Evolutionary conservation across 805 yeast species (phyloP).

Genomic region (Candida suzukii): DNA sequence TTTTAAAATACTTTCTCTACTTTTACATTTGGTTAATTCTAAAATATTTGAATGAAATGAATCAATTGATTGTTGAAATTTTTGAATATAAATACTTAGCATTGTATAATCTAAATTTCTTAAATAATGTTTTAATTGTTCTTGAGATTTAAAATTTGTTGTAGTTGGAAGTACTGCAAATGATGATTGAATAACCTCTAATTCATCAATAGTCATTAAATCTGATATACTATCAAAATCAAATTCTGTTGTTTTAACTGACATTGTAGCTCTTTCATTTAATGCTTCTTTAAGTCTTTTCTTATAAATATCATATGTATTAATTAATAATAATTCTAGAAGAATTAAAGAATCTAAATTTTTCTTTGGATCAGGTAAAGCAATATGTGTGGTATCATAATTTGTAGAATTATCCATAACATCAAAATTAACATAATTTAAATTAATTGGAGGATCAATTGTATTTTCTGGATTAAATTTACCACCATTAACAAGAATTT

Average conservation of each 20-base stretch:
- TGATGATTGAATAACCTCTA: no score
- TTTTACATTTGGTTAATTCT: conserved; percentile 16
- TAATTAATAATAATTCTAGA: conserved; percentile 20
- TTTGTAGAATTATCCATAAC: conserved; percentile 26
- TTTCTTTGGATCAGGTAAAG: conserved; percentile 21
- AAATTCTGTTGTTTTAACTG: conserved; percentile 8
- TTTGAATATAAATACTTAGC: conserved; percentile 16
- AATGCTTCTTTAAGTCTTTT: conserved; percentile 19
- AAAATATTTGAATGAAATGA: conserved; percentile 17
- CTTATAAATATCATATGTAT: conserved; percentile 20
- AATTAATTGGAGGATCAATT: conserved; percentile 32
- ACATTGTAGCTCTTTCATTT: conserved; percentile 10
- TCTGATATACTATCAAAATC: conserved; percentile 11
- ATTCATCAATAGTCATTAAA: conserved; percentile 10
- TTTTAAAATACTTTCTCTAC: conserved; percentile 10
- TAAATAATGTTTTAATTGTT: conserved; percentile 11
- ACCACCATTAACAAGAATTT: conserved; percentile 27
- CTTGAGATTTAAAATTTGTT: conserved; percentile 13
- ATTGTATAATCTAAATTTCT: conserved; percentile 17
- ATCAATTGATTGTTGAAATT: conserved; percentile 24
- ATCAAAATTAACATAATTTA: conserved; percentile 26
- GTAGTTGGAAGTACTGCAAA: conserved; percentile 12
- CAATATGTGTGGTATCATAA: conserved; percentile 25
- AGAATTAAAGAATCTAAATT: conserved; percentile 18
- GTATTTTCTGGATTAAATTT: conserved; percentile 36